These are phyloP conservation scores for Aristolochia contorta DNA, from an alignment of 164 flowering plant species.

Conservation along the genomic window DNA sequence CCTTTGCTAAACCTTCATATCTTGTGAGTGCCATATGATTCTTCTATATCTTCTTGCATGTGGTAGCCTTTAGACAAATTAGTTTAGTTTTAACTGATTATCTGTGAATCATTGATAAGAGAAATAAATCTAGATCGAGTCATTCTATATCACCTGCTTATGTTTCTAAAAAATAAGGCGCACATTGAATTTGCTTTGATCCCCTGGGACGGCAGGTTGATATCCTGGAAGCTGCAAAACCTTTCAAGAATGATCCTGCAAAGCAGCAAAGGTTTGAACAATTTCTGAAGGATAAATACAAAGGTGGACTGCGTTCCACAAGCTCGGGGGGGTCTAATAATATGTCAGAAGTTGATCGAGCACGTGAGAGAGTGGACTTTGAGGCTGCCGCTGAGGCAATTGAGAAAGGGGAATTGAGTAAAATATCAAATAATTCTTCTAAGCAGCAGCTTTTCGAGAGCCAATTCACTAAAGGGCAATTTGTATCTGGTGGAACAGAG, in stretches of 20 bases:
- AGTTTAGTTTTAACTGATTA: constrained; percentile 48
- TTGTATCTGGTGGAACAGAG: constrained; percentile 68
- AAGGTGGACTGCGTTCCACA: constrained; percentile 80
- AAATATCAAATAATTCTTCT: constrained; percentile 18
- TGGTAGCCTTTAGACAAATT: neutral
- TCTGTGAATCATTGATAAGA: constrained; percentile 38
- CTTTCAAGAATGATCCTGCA: constrained; percentile 73
- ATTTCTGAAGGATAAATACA: constrained; percentile 80
- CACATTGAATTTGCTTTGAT: neutral
- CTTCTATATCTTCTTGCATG: too few relatives aligned
- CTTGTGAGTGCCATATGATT: too few relatives aligned
- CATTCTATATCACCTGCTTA: too few relatives aligned
- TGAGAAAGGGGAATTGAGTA: constrained; percentile 39
- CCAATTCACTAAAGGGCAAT: constrained; percentile 39
- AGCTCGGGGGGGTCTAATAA: constrained; percentile 45
- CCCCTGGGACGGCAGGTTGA: constrained; percentile 11
- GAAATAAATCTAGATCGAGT: too few relatives aligned
- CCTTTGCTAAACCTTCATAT: too few relatives aligned
- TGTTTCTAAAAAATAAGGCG: too few relatives aligned
- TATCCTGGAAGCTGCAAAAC: constrained; percentile 41
- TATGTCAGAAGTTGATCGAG: constrained; percentile 89
- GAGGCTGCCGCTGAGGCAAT: constrained; percentile 90
- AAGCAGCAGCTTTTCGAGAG: constrained; percentile 27
- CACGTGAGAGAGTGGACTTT: constrained; percentile 91
- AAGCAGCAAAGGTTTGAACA: constrained; percentile 89